Conservation (phyloP, 257 asterid genomes). For the Scutellaria barbata region DNA sequence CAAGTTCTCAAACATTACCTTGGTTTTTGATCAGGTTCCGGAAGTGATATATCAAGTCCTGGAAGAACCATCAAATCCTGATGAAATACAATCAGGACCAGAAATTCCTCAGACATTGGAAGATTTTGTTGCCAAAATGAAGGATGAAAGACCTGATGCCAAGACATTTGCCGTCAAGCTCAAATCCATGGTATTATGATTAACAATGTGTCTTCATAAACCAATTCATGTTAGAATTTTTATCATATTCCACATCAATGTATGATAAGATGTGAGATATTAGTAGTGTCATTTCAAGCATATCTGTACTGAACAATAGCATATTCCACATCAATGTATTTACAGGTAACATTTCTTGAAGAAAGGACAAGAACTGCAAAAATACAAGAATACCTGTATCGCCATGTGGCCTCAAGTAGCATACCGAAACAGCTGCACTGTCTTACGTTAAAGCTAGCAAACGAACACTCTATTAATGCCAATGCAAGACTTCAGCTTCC, state of each 20-base stretch:
- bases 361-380: slow-evolving; percentile 89
- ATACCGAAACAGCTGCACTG: slow-evolving; percentile 95
- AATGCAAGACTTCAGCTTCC: slow-evolving; percentile 96
- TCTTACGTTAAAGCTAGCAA: slow-evolving; percentile 77
- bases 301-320: slow-evolving; percentile 3
- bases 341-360: slow-evolving; percentile 76
- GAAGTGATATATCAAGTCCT: slow-evolving; percentile 83
- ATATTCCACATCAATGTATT: slow-evolving; percentile 13
- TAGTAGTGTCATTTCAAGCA: background rate
- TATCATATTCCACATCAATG: background rate
- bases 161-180: slow-evolving; percentile 79
- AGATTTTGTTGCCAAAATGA: slow-evolving; percentile 68
- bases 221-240: background rate
- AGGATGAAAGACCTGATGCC: slow-evolving; percentile 62
- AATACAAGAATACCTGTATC: slow-evolving; percentile 91
- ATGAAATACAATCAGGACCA: slow-evolving; percentile 39
- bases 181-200: slow-evolving; percentile 68
- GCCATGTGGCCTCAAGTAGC: slow-evolving; percentile 98
- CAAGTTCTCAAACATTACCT: slow-evolving; percentile 6
- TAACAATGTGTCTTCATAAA: background rate
- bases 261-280: background rate
- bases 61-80: slow-evolving; percentile 58
- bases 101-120: slow-evolving; percentile 65
- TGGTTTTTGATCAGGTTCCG: slow-evolving; percentile 68
- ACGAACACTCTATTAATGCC: slow-evolving; percentile 84